phyloP scores from a whole-genome alignment of 257 asterid species.

The Leonotis leonurus region DNA sequence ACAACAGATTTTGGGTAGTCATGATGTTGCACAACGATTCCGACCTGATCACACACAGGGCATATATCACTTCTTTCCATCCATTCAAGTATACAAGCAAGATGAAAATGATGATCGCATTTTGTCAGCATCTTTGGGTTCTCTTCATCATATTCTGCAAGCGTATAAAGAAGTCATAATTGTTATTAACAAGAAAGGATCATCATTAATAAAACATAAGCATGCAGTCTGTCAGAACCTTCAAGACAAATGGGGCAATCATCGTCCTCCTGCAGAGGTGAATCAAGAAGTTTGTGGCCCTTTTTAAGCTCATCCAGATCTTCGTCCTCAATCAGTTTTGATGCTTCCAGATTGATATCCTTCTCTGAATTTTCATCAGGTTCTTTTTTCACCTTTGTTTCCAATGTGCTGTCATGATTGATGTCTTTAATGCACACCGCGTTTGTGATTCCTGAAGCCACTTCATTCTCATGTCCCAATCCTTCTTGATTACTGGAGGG shows the following conservation, averaged over 20 bases:
- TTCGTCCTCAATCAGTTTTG: constrained; percentile 43
- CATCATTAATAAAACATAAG: background rate
- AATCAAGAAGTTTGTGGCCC: constrained; percentile 25
- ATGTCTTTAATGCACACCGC: constrained; percentile 29
- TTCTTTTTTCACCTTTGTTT: constrained; percentile 35
- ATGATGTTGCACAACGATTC: background rate
- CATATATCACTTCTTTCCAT: constrained; percentile 89
- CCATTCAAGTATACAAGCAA: constrained; percentile 84
- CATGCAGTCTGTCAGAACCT: constrained; percentile 31
- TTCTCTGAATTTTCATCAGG: constrained; percentile 35
- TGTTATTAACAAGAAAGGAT: constrained; percentile 1
- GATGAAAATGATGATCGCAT: constrained; percentile 81
- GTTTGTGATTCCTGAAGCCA: constrained; percentile 24
- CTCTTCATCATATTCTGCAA: constrained; percentile 67
- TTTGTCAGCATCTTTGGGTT: constrained; percentile 67
- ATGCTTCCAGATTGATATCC: constrained; percentile 27
- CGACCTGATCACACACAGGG: constrained; percentile 81
- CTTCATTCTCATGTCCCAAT: constrained; percentile 32
- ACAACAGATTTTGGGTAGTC: background rate
- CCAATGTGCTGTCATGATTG: constrained; percentile 33
- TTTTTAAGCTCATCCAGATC: constrained; percentile 54
- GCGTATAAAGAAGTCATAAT: background rate
- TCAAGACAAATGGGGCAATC: constrained; percentile 87
- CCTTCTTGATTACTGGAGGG: constrained; percentile 33
- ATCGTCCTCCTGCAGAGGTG: constrained; percentile 48